These are phyloP conservation scores for Blastomyces emzantsi DNA, from an alignment of 2,329 filamentous ascomycete genomes.

Conservation along the genomic window DNA sequence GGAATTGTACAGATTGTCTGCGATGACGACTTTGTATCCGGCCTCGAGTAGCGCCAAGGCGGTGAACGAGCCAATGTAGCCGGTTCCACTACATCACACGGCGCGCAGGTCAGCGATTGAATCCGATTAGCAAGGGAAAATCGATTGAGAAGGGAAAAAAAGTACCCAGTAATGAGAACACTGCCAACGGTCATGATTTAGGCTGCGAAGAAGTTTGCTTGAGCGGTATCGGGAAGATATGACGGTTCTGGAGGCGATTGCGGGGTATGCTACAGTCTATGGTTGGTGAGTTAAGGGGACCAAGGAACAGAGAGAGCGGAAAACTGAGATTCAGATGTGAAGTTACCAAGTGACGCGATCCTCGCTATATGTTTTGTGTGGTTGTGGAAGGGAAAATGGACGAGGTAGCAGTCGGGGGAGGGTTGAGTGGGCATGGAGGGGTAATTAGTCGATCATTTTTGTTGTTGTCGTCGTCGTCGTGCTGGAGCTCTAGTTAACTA, in stretches of 20 bases:
- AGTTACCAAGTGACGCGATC: background rate
- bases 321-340: background rate
- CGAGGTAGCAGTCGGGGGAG: background rate
- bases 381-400: background rate
- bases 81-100: conserved; percentile 63
- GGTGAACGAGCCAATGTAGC: conserved; percentile 99
- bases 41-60: conserved; percentile 83
- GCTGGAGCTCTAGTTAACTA: background rate
- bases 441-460: background rate
- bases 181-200: conserved; percentile 67
- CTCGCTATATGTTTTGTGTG: background rate
- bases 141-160: conserved; percentile 14
- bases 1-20: conserved; percentile 97
- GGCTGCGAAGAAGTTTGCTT: background rate
- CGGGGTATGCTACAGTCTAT: background rate
- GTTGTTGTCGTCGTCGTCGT: background rate
- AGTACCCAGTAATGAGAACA: conserved; percentile 86
- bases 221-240: background rate
- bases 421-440: background rate
- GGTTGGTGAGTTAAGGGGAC: background rate
- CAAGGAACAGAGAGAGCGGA: background rate
- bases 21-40: conserved; percentile 92
- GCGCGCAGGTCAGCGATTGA: conserved; percentile 22
- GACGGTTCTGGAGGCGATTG: background rate
- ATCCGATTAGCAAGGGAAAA: conserved; percentile 18